Evolutionary conservation across 1,284 basidiomycete genomes (phyloP).

Genomic region (Albatrellus sp.): DNA sequence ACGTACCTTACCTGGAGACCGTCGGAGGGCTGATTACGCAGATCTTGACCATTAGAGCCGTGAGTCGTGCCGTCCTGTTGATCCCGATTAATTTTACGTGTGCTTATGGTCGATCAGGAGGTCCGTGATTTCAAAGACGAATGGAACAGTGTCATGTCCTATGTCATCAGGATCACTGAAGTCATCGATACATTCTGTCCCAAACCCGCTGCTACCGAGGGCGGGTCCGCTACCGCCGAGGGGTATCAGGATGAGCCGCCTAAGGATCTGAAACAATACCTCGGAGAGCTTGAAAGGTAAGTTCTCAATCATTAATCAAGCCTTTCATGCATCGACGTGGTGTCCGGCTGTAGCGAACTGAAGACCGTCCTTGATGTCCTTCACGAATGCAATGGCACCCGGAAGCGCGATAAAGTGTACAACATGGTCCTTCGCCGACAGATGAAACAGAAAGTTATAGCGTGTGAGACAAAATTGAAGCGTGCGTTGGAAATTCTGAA

Average conservation of each 20-base stretch:
- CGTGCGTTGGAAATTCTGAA: background rate
- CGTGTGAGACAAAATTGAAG: background rate
- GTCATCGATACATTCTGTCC: conserved; percentile 7
- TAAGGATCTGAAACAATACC: conserved; percentile 1
- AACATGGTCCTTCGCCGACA: too few relatives aligned
- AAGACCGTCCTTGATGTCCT: too few relatives aligned
- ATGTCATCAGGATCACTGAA: conserved; percentile 4
- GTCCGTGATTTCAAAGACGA: conserved; percentile 6
- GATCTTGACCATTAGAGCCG: too few relatives aligned
- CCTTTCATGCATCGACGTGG: too few relatives aligned
- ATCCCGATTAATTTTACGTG: too few relatives aligned
- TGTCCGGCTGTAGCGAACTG: background rate
- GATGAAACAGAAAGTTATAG: too few relatives aligned
- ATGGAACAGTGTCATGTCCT: conserved; percentile 8
- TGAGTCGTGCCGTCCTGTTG: too few relatives aligned
- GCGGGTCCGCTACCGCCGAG: too few relatives aligned
- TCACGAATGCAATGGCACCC: too few relatives aligned
- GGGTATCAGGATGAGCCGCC: conserved; percentile 5
- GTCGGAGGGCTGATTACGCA: too few relatives aligned
- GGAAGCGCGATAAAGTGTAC: too few relatives aligned
- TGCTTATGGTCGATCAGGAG: conserved; percentile 2
- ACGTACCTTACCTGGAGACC: too few relatives aligned
- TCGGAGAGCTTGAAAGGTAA: background rate
- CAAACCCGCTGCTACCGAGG: background rate
- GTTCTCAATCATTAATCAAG: background rate